Evolutionary conservation across 2,329 filamentous ascomycete genomes (phyloP).

Genomic region (Alternaria arbusti): DNA sequence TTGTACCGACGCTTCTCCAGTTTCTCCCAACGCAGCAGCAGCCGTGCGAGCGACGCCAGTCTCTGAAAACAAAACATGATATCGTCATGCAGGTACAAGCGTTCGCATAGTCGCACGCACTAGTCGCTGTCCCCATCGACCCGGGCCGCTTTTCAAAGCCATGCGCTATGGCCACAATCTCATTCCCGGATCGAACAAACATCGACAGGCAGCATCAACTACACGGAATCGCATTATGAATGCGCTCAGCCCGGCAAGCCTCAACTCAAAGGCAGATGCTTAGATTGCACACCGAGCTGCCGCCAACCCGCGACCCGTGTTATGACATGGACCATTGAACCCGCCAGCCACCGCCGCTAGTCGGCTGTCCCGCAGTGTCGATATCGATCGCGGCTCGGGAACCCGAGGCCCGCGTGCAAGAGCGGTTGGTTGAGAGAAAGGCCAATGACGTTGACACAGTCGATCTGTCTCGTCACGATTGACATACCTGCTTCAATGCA

Average conservation of each 20-base stretch:
- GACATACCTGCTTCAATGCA: background rate
- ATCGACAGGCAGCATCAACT: constrained; percentile 53
- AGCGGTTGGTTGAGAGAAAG: background rate
- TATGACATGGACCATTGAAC: background rate
- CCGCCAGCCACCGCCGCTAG: background rate
- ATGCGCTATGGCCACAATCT: constrained; percentile 58
- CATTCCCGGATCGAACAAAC: constrained; percentile 56
- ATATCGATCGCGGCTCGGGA: background rate
- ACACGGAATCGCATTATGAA: constrained; percentile 8
- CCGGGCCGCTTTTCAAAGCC: constrained; percentile 56
- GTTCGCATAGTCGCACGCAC: constrained; percentile 2
- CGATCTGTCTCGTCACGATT: background rate
- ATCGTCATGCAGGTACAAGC: constrained; percentile 15
- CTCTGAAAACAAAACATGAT: constrained; percentile 6
- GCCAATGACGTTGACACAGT: background rate
- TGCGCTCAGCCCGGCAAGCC: background rate
- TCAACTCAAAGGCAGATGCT: background rate
- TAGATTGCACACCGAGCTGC: background rate
- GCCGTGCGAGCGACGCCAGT: constrained; percentile 1
- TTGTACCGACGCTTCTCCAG: constrained; percentile 10
- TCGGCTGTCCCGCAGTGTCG: background rate
- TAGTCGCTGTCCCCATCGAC: constrained; percentile 19
- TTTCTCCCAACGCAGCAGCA: constrained; percentile 4
- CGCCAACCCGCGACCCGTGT: background rate
- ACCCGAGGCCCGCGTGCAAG: background rate